phyloP scores from a whole-genome alignment of 768 basidiomycete genomes.

The Tricholoma terreum region DNA sequence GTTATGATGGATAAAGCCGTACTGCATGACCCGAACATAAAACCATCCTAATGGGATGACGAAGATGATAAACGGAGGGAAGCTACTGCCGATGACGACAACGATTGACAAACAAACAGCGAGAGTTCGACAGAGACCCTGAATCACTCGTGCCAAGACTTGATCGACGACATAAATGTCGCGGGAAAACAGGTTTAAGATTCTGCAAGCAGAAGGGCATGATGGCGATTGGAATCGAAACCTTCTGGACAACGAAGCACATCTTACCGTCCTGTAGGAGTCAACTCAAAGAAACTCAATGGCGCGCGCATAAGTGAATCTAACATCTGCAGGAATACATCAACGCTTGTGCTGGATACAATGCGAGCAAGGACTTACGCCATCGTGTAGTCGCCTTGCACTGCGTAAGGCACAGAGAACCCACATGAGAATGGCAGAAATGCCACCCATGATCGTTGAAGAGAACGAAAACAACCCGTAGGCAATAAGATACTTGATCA shows the following conservation, averaged over 20 bases:
- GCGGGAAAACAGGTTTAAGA: constrained; percentile 88
- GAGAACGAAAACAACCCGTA: constrained; percentile 69
- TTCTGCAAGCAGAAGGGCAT: constrained; percentile 39
- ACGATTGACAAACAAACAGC: constrained; percentile 58
- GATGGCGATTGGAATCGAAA: not conserved
- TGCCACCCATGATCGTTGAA: constrained; percentile 51
- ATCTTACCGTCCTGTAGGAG: constrained; percentile 75
- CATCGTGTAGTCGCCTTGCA: constrained; percentile 73
- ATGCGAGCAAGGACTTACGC: constrained; percentile 38
- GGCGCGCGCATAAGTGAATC: constrained; percentile 79
- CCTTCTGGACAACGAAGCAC: not conserved
- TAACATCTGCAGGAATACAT: constrained; percentile 55
- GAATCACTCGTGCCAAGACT: constrained; percentile 73
- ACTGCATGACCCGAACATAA: constrained; percentile 81
- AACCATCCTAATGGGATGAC: constrained; percentile 76
- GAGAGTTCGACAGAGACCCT: constrained; percentile 64
- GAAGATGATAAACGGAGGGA: constrained; percentile 78
- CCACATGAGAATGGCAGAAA: constrained; percentile 65
- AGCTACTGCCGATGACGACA: constrained; percentile 74
- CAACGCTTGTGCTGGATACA: not conserved
- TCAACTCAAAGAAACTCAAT: constrained; percentile 85
- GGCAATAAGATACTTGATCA: constrained; percentile 55
- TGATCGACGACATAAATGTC: constrained; percentile 88
- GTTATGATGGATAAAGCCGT: constrained; percentile 19
- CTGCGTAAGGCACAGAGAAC: constrained; percentile 75